Evolutionary conservation across 371 early-diverging fungal genomes (phyloP).

Genomic region (Choanephora cucurbitarum): DNA sequence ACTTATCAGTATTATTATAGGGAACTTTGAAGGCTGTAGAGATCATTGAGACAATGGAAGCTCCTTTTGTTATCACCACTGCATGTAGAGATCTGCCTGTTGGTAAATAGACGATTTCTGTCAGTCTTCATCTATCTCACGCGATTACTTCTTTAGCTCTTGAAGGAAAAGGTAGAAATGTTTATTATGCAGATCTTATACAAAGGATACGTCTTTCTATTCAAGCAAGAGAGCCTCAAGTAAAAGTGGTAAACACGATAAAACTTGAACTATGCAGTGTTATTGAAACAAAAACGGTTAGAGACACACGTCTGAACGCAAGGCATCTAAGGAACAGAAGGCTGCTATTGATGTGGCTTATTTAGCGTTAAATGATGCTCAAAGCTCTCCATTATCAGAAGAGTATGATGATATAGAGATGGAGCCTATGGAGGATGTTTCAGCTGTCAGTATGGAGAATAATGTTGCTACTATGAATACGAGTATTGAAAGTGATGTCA

Average conservation of each 20-base stretch:
- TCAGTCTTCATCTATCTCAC: not conserved
- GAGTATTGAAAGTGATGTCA: not conserved
- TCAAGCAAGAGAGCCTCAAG: not conserved
- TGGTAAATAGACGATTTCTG: constrained; percentile 12
- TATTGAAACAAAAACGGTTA: not conserved
- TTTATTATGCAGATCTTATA: not conserved
- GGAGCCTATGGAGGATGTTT: not conserved
- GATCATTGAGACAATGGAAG: not conserved
- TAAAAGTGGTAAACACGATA: constrained; percentile 15
- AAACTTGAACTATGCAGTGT: not conserved
- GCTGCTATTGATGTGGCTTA: constrained; percentile 12
- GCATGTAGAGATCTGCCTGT: constrained; percentile 19
- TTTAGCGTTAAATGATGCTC: constrained; percentile 1
- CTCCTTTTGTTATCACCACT: constrained; percentile 12
- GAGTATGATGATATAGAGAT: not conserved
- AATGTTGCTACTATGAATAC: too few relatives aligned
- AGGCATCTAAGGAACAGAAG: constrained; percentile 14
- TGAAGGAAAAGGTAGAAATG: constrained; percentile 1
- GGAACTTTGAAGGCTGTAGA: constrained; percentile 14
- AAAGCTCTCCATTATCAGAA: not conserved
- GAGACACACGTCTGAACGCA: constrained; percentile 16
- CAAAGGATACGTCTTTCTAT: constrained; percentile 9
- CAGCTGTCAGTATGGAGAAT: not conserved
- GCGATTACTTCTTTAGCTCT: constrained; percentile 6
- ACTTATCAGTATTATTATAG: too few relatives aligned